Evolutionary conservation across 257 asterid species (phyloP).

Genomic region (Cinchona pubescens): DNA sequence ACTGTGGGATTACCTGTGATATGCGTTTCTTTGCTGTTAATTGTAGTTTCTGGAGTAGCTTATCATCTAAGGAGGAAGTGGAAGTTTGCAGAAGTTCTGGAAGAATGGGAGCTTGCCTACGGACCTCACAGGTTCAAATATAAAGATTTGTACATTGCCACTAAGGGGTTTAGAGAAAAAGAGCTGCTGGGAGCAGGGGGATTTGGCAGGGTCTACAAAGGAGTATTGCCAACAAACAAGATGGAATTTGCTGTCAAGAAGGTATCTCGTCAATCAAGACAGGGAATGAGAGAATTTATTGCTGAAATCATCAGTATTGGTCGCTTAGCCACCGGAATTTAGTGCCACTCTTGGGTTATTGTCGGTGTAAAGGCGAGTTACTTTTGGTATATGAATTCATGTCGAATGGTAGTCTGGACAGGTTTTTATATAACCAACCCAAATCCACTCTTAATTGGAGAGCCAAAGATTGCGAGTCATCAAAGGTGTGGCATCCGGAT

Average conservation of each 20-base stretch:
- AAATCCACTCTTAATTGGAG: conserved; percentile 43
- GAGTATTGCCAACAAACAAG: conserved; percentile 36
- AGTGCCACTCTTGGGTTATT: conserved; percentile 58
- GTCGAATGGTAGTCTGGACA: conserved; percentile 72
- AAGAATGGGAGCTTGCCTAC: conserved; percentile 59
- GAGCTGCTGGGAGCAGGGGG: conserved; percentile 60
- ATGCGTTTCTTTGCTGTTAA: neutral
- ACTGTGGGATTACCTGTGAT: conserved; percentile 39
- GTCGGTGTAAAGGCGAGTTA: conserved; percentile 52
- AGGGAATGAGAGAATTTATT: conserved; percentile 61
- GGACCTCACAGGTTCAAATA: conserved; percentile 56
- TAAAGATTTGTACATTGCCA: conserved; percentile 56
- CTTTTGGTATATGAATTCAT: conserved; percentile 65
- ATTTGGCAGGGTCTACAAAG: conserved; percentile 61
- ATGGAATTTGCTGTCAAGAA: conserved; percentile 52
- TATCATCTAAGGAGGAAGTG: conserved; percentile 29
- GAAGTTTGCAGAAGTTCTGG: conserved; percentile 53
- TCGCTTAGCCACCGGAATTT: conserved; percentile 60
- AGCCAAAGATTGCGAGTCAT: conserved; percentile 44
- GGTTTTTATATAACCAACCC: conserved; percentile 36
- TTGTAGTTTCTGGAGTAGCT: neutral
- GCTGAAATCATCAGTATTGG: conserved; percentile 67
- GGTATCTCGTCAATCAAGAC: conserved; percentile 59
- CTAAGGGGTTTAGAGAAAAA: conserved; percentile 50
- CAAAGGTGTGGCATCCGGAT: conserved; percentile 58